Evolutionary conservation across 2,329 filamentous ascomycete genomes (phyloP).

Genomic region (Ophiostoma montium): DNA sequence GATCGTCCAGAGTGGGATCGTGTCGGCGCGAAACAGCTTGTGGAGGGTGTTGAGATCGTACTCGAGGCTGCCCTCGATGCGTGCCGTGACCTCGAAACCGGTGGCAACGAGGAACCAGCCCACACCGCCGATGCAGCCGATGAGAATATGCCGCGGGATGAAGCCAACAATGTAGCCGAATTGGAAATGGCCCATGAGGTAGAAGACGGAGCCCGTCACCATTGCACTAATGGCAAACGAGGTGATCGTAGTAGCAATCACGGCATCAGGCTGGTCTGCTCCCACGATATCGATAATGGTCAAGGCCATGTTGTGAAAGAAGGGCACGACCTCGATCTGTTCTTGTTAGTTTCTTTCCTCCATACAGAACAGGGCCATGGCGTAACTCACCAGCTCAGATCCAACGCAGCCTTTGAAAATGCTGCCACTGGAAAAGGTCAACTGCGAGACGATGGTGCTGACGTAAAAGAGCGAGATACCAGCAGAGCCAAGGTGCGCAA

Average conservation of each 20-base stretch:
- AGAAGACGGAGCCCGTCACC: conserved; percentile 83
- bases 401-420: conserved; percentile 84
- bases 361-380: no score
- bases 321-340: conserved; percentile 97
- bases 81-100: conserved; percentile 83
- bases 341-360: no score
- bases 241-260: conserved; percentile 88
- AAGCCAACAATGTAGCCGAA: conserved; percentile 92
- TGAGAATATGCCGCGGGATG: conserved; percentile 89
- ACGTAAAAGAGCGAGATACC: conserved; percentile 99
- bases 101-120: conserved; percentile 90
- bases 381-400: conserved; percentile 92
- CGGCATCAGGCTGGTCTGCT: conserved; percentile 64
- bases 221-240: conserved; percentile 84
- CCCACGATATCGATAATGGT: conserved; percentile 71
- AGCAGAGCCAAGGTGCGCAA: conserved; percentile 73
- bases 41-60: conserved; percentile 66
- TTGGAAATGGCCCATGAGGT: conserved; percentile 72
- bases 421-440: conserved; percentile 78
- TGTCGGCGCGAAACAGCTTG: conserved; percentile 59
- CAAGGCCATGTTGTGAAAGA: conserved; percentile 96
- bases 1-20: conserved; percentile 67
- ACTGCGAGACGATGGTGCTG: conserved; percentile 85
- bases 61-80: conserved; percentile 70
- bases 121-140: conserved; percentile 93